Evolutionary conservation across 129 eudicot species (phyloP).

Genomic region (Cynara cardunculus): DNA sequence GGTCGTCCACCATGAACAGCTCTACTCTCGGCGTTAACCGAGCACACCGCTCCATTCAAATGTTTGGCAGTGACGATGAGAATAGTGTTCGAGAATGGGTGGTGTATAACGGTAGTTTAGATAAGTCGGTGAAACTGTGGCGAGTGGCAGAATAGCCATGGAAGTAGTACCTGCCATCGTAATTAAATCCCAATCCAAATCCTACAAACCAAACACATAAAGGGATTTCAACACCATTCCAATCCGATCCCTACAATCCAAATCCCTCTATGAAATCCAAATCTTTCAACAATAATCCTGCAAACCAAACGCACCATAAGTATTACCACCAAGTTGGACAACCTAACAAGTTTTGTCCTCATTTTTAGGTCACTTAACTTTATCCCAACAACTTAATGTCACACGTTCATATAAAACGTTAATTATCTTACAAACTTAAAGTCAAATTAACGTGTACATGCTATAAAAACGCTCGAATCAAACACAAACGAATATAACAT

Average conservation of each 20-base stretch:
- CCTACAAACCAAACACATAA: too few relatives aligned
- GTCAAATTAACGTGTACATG: neutral
- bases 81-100: too few relatives aligned
- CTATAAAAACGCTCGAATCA: neutral
- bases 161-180: neutral
- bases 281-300: too few relatives aligned
- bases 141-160: slow-evolving; percentile 50
- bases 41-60: slow-evolving; percentile 69
- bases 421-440: neutral
- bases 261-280: too few relatives aligned
- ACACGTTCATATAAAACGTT: too few relatives aligned
- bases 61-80: slow-evolving; percentile 47
- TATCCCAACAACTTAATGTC: too few relatives aligned
- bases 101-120: too few relatives aligned
- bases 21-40: slow-evolving; percentile 56
- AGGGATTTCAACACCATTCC: too few relatives aligned
- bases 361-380: neutral
- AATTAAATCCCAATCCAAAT: too few relatives aligned
- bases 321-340: neutral
- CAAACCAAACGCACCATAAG: too few relatives aligned
- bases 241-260: too few relatives aligned
- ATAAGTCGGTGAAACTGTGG: slow-evolving; percentile 68
- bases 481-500: neutral
- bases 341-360: neutral
- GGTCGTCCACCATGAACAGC: too few relatives aligned